Evolutionary conservation across 1,284 basidiomycete genomes (phyloP), one percentile per base, ranked within the genome.

Genomic region (Athelia sp.): DNA sequence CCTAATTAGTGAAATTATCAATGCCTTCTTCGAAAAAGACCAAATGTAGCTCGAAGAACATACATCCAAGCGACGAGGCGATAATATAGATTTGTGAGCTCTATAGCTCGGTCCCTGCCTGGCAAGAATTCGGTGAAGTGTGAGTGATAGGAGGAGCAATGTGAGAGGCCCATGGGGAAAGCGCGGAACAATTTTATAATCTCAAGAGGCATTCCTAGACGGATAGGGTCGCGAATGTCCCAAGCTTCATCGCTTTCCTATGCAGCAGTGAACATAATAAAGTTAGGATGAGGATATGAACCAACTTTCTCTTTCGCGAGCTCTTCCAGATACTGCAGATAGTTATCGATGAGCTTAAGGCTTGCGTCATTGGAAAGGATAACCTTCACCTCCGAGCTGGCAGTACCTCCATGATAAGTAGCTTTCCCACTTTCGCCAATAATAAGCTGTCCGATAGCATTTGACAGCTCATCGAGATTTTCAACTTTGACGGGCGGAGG

Each of bases 51-150:
- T 32, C 38, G 56, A 31, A 47, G 10, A n/a, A 65, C 77, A 54
- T 60, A 77, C 77, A 76, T 67, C 73, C 74, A 79, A 4, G 73
- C 69, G 29, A 67, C 69, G 42, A 68, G 63, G n/a, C 59, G 52
- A 52, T 74, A 79, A 51, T 75, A 79, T 1, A 73, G 55, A 26
- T 68, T 60, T 6, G 67, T 61, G 11, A 79, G 54, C 43, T 68
- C 56, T 21, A 69, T 47, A 3, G 77, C 72, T 21, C 64, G 62
- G 45, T 68, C 63, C 44, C 62, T 68, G 11, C 63, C 26, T 2
- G 78, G 78, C 13, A 79, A 52, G 36, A 8, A 40, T n/a, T n/a
- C 15, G 1, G 58, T 43, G 51, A 79, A 77, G 17, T 68, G 52
- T 2, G 54, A 53, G 35, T 69, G 75, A 31, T 59, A 56, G 47